Evolutionary conservation across 108 stramenopile species (phyloP).

Genomic region (Skeletonema menzelii): DNA sequence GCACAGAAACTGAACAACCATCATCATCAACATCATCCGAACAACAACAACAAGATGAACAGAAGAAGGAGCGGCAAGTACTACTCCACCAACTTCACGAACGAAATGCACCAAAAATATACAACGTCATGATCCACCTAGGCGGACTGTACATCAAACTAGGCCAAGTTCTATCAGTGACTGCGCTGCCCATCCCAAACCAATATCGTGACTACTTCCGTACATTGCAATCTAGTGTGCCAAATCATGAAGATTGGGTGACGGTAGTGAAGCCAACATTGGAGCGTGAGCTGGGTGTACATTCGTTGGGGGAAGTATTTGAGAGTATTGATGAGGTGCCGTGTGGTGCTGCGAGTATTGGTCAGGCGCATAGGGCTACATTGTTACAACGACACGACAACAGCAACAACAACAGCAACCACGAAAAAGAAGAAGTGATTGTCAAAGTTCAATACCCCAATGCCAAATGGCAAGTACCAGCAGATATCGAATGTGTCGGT

Average conservation of each 20-base stretch:
- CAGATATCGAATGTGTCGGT: conserved; percentile 77
- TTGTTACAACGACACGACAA: too few relatives aligned
- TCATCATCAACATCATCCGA: not conserved
- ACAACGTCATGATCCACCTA: conserved; percentile 69
- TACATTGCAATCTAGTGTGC: conserved; percentile 81
- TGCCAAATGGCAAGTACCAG: conserved; percentile 82
- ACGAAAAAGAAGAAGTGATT: conserved; percentile 59
- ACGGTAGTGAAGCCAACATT: conserved; percentile 62
- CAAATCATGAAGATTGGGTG: conserved; percentile 70
- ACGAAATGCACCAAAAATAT: conserved; percentile 67
- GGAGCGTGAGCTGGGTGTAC: conserved; percentile 57
- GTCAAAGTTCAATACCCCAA: conserved; percentile 95
- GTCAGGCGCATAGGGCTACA: conserved; percentile 85
- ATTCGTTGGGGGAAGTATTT: conserved; percentile 75
- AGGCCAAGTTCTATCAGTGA: conserved; percentile 88
- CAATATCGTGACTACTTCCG: conserved; percentile 63
- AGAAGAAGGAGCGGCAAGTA: not conserved
- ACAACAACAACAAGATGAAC: too few relatives aligned
- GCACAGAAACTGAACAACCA: not conserved
- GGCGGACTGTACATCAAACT: conserved; percentile 93
- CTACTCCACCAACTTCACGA: conserved; percentile 47
- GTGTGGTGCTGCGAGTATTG: conserved; percentile 90
- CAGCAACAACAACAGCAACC: conserved; percentile 6
- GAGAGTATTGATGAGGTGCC: conserved; percentile 80
- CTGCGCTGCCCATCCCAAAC: conserved; percentile 70